phyloP scores from a whole-genome alignment of 139 green algal species.

The Desmodesmus armatus region DNA sequence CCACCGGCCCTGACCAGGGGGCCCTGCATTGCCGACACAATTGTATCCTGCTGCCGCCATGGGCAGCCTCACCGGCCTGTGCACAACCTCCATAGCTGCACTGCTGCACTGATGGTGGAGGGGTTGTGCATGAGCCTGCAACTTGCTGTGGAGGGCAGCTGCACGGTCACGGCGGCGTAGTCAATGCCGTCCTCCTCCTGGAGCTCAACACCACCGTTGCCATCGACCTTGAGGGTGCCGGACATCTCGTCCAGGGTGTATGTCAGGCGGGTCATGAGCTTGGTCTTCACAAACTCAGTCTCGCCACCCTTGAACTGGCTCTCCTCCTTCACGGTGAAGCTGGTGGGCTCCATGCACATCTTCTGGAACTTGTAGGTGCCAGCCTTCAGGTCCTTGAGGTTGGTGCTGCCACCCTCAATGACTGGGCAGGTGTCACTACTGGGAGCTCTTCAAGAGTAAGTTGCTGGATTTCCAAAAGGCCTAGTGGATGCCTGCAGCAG shows the following conservation, averaged over 20 bases:
- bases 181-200: constrained; percentile 99
- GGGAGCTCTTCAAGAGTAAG: no score
- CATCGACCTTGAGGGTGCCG: constrained; percentile 89
- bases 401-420: constrained; percentile 78
- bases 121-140: no score
- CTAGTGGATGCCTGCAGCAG: no score
- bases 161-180: constrained; percentile 97
- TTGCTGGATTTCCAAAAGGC: no score
- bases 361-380: constrained; percentile 94
- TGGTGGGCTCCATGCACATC: constrained; percentile 99
- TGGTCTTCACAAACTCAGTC: constrained; percentile 96
- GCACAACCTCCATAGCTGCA: no score
- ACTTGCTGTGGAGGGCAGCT: no score
- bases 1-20: no score
- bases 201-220: constrained; percentile 88
- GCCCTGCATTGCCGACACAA: no score
- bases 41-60: no score
- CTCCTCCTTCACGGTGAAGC: constrained; percentile 94
- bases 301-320: constrained; percentile 86
- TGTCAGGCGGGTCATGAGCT: constrained; percentile 99
- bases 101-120: no score
- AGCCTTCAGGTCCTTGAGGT: constrained; percentile 88
- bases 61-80: no score
- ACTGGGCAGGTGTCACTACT: constrained; percentile 99
- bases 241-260: constrained; percentile 98